Base-by-base conservation (phyloP, 2,329 filamentous ascomycete genomes). In the Fusarium duplospermum region DNA sequence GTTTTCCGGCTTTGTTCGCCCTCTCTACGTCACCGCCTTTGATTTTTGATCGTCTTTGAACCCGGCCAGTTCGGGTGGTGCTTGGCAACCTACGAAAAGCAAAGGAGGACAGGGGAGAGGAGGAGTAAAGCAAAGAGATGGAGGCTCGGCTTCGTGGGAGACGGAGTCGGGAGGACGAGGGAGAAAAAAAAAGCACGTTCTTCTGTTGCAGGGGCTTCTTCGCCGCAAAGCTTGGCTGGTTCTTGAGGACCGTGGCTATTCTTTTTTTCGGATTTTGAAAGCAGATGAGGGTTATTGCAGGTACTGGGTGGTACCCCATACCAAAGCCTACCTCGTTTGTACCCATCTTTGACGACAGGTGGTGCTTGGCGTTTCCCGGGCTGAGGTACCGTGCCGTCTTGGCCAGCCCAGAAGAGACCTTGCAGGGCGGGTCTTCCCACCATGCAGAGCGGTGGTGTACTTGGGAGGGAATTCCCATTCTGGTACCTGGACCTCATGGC, bases 401-500 rank as follows among this genome's bases (percentile, higher is more conserved):
- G 52, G 36, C 70, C 52, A 65, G 50, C 42, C 35, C 24, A 64
- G 45, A 72, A 61, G 69, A 62, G 72, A 74, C 65, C 56, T 73
- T 54, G 27, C 33, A 20, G 45, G 59, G 62, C 56, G 38, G 69
- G 72, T 59, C 63, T 63, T 35, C 36, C 33, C 69, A 52, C 70
- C 47, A 47, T 61, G 45, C 29, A 35, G 35, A 58, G 56, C 58
- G 31, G 45, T 47, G 40, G 42, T 38, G 56, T 70, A 64, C 64
- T 64, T 70, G 31, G 24, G 20, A 27, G 40, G 47, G 45, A 74
- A 47, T 71, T 74, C 64, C 50, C 59, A 59, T 62, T 64, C 22
- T 57, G 60, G 73, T 74, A 74, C 73, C 70, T 65, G 47, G 61
- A 75, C 70, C 70, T 71, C 66, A 73, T 62, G 60, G 52, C 67